Conservation (phyloP, 768 basidiomycete genomes). For the Agaricus blazei region DNA sequence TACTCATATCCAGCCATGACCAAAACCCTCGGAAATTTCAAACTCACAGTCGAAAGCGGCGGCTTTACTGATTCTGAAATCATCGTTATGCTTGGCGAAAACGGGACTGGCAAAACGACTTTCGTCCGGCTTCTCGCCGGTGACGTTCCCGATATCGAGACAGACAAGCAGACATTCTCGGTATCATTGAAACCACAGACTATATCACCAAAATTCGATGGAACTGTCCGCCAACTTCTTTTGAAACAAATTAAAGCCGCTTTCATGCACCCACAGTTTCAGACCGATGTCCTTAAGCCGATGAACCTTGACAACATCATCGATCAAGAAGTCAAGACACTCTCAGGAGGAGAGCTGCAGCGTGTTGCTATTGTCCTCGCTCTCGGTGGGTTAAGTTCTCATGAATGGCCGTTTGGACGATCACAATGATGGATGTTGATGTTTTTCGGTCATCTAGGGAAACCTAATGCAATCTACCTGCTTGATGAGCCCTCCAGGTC, state of each 20-base stretch:
- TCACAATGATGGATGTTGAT: not conserved
- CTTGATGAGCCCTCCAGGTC: conserved; percentile 91
- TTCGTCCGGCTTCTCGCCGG: conserved; percentile 95
- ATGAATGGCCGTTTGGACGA: not conserved
- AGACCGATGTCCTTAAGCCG: conserved; percentile 95
- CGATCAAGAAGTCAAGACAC: conserved; percentile 97
- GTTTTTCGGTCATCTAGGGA: conserved; percentile 33
- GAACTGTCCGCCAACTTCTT: conserved; percentile 92
- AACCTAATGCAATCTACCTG: conserved; percentile 84
- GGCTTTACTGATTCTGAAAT: conserved; percentile 99
- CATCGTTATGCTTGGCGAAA: conserved; percentile 98
- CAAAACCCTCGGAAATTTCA: conserved; percentile 94
- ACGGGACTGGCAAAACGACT: conserved; percentile 98
- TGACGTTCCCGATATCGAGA: conserved; percentile 82
- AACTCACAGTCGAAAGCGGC: conserved; percentile 86
- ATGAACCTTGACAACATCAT: conserved; percentile 94
- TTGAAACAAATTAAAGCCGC: conserved; percentile 91
- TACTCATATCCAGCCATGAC: conserved; percentile 95
- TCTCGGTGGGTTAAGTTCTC: conserved; percentile 48
- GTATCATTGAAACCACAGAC: conserved; percentile 99
- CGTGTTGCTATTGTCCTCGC: conserved; percentile 95
- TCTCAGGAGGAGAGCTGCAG: conserved; percentile 98
- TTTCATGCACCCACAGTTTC: conserved; percentile 99
- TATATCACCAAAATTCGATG: conserved; percentile 96
- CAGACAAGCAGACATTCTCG: conserved; percentile 72